Base-by-base conservation (phyloP, 2,329 filamentous ascomycete species). In the Didymosphaeria variabile region DNA sequence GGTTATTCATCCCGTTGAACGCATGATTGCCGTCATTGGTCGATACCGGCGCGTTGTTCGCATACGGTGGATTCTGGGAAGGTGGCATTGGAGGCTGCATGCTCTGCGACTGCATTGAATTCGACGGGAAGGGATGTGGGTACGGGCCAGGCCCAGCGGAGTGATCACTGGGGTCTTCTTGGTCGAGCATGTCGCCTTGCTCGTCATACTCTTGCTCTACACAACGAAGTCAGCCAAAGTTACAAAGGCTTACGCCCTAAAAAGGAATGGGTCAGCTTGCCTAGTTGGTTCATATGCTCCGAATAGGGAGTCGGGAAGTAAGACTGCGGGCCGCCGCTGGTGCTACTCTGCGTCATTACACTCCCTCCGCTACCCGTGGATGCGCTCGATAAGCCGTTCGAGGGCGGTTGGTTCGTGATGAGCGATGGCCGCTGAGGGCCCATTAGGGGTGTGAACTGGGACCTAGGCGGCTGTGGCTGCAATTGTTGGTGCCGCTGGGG, bases 141-240 rank as follows among this genome's bases (percentile, higher is more conserved):
- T 91, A 94, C 9, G 89, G 86, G 15, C 87, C 88, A 47, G 89
- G 86, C 45, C 88, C 89, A 58, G 90, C 86, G 12, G 88, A 88
- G 63, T 93, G 90, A 67, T 89, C 84, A 76, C 74, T 79, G 45
- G 83, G 87, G 70, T 91, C 90, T 68, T 89, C 83, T 63, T 96
- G 92, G 73, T 97, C 94, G 78, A 96, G 88, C 85, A 97, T 91
- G 72, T 94, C 93, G 78, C 87, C 88, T 81, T 93, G 91, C 58
- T 92, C 91, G 78, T 97, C 94, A 82, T 97, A 98, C 84, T 98
- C 94, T 86, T 97, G 93, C 83, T 98, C 94, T 97, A 83, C 84
- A 85, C 74, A 81, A 88, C 79, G 81, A 77, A 84, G 86, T 91
- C 83, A 90, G 85, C 82, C 88, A 88, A 85, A 84, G 88, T 84